Percentiles rank a stretch among this genome's conserved stretches.
phyloP scores from a whole-genome alignment of 495 filamentous ascomycete species.

The Penicillium paradoxum region DNA sequence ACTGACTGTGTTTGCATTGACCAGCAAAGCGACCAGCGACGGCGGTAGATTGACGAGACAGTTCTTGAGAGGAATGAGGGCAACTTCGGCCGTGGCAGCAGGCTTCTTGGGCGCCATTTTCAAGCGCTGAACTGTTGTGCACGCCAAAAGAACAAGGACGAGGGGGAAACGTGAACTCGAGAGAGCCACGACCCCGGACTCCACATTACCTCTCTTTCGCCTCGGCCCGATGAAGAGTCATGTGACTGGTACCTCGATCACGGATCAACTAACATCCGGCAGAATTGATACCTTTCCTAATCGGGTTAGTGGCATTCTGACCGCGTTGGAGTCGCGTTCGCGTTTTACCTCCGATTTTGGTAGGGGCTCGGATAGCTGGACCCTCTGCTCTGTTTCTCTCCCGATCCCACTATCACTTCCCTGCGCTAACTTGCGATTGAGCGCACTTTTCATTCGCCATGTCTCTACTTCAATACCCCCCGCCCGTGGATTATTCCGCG shows the following conservation, averaged over 20 bases:
- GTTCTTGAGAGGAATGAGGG: conserved; percentile 78
- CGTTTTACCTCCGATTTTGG: conserved; percentile 15
- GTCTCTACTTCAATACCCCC: conserved; percentile 71
- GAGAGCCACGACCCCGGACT: conserved; percentile 28
- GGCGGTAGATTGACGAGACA: conserved; percentile 90
- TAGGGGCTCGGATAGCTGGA: conserved; percentile 12
- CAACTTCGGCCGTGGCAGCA: conserved; percentile 69
- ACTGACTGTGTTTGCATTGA: conserved; percentile 82
- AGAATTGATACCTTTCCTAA: conserved; percentile 16
- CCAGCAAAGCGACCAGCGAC: conserved; percentile 74
- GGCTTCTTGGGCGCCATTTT: conserved; percentile 64
- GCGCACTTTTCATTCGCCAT: conserved; percentile 43
- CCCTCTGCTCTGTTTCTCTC: conserved; percentile 9
- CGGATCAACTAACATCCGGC: conserved; percentile 35
- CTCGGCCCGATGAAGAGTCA: conserved; percentile 11
- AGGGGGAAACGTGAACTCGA: conserved; percentile 16
- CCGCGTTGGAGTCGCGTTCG: conserved; percentile 29
- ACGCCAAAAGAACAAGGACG: conserved; percentile 7
- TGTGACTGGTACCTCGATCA: neutral
- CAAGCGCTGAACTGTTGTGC: conserved; percentile 14
- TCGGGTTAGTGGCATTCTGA: conserved; percentile 1
- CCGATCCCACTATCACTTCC: conserved; percentile 22
- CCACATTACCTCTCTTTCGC: conserved; percentile 7
- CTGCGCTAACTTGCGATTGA: conserved; percentile 22
- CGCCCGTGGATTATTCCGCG: conserved; percentile 76